These are phyloP conservation scores for Nannochloris sp. DNA, from an alignment of 139 green algal species.

Conservation along the genomic window DNA sequence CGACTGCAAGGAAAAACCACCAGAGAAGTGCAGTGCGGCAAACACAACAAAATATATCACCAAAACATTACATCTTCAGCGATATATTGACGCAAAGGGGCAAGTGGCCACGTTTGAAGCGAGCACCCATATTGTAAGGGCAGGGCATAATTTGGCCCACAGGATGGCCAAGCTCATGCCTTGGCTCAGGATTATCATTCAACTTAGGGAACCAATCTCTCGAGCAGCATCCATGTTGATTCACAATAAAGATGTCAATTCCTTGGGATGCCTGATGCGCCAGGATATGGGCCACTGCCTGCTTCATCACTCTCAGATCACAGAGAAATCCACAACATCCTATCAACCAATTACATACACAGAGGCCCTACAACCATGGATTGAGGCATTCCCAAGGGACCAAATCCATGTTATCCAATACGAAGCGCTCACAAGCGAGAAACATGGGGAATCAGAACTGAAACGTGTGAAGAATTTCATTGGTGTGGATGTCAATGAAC, in stretches of 20 bases:
- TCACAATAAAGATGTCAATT: conserved; percentile 16
- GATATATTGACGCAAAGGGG: neutral
- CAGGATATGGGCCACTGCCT: conserved; percentile 1
- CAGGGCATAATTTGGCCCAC: conserved; percentile 8
- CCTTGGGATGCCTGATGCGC: neutral
- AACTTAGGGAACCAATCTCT: conserved; percentile 21
- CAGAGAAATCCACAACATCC: neutral
- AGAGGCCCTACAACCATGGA: neutral
- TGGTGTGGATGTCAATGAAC: neutral
- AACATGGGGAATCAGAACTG: neutral
- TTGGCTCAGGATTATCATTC: conserved; percentile 21
- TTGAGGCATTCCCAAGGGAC: neutral
- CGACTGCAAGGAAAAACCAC: conserved; percentile 7
- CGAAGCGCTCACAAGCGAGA: conserved; percentile 3
- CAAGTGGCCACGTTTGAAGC: conserved; percentile 8
- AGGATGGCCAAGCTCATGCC: conserved; percentile 11
- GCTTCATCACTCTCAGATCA: conserved; percentile 1
- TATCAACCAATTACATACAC: neutral
- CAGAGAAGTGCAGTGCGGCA: neutral
- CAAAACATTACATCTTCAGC: neutral
- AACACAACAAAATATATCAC: conserved; percentile 3
- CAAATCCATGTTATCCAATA: conserved; percentile 10
- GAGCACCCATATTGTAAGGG: conserved; percentile 9
- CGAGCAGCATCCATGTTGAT: conserved; percentile 21
- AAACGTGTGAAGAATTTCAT: conserved; percentile 2